A percentile compares a stretch with the other conserved stretches of the same genome.
Evolutionary conservation across 768 basidiomycete genomes (phyloP).

Genomic region (Hericium alpestre): DNA sequence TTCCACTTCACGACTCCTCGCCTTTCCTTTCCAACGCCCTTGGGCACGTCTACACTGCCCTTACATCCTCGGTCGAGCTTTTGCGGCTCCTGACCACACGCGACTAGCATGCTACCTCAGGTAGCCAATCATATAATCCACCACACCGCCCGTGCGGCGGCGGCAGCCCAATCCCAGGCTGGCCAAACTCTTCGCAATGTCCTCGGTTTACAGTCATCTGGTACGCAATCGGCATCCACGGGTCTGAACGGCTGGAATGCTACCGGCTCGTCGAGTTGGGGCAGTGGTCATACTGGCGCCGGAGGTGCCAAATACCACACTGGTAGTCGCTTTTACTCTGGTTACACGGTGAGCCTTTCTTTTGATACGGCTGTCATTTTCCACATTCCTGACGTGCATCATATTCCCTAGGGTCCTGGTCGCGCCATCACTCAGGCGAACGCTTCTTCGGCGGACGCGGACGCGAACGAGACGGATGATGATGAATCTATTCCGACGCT

Average conservation of each 20-base stretch:
- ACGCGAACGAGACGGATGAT: conserved; percentile 43
- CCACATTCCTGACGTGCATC: no score
- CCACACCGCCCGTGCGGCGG: conserved; percentile 65
- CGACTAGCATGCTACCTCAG: conserved; percentile 60
- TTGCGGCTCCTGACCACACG: conserved; percentile 2
- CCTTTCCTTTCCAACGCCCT: not conserved
- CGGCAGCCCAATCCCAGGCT: conserved; percentile 63
- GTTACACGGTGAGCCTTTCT: conserved; percentile 46
- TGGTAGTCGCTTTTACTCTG: conserved; percentile 60
- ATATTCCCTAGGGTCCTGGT: conserved; percentile 42
- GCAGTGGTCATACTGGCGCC: conserved; percentile 49
- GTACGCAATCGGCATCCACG: conserved; percentile 28
- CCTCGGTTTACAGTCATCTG: conserved; percentile 52
- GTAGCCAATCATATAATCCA: conserved; percentile 71
- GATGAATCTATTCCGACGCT: conserved; percentile 34
- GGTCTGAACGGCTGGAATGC: conserved; percentile 32
- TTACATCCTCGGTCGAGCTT: not conserved
- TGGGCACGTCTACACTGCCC: no score
- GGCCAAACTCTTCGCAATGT: conserved; percentile 65
- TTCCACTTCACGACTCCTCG: not conserved
- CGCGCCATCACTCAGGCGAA: conserved; percentile 69
- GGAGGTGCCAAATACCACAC: conserved; percentile 63
- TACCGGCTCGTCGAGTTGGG: conserved; percentile 41
- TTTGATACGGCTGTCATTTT: not conserved
- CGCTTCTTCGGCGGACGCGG: conserved; percentile 43